phyloP scores from a whole-genome alignment of 345 rosid genomes.

The Heritiera littoralis region DNA sequence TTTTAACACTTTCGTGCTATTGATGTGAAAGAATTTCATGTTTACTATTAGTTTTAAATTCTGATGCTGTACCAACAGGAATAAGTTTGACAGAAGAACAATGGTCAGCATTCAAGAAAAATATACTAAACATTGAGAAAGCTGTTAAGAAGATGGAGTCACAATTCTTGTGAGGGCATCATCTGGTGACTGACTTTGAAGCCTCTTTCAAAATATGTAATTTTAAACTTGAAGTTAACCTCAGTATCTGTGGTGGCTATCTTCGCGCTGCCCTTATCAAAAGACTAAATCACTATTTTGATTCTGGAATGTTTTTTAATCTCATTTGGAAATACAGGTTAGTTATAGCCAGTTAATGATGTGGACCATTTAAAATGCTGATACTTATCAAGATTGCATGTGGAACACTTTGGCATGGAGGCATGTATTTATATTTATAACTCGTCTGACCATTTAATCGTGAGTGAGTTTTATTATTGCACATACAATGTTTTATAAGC shows the following conservation, averaged over 20 bases:
- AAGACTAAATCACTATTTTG: not conserved
- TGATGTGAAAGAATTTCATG: not conserved
- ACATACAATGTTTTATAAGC: too few species aligned
- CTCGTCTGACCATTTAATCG: not conserved
- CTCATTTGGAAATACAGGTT: not conserved
- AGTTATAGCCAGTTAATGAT: not conserved
- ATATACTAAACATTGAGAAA: conserved; percentile 63
- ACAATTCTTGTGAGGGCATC: conserved; percentile 15
- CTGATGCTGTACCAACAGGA: conserved; percentile 44
- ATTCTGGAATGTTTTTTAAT: not conserved
- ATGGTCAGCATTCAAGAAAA: conserved; percentile 61
- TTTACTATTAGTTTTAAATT: not conserved
- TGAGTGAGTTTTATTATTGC: too few species aligned
- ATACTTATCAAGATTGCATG: not conserved
- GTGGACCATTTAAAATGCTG: not conserved
- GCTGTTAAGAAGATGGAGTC: conserved; percentile 78
- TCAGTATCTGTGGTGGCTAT: not conserved
- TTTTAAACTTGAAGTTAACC: not conserved
- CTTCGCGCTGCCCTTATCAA: not conserved
- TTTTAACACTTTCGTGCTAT: not conserved
- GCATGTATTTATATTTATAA: not conserved
- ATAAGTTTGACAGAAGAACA: conserved; percentile 91
- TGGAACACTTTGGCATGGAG: not conserved
- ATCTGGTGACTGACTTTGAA: not conserved
- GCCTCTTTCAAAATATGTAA: not conserved